Evolutionary conservation across 192 early-diverging fungal species (phyloP), one percentile per base, ranked within the genome.

Genomic region (Coemansia sp.): DNA sequence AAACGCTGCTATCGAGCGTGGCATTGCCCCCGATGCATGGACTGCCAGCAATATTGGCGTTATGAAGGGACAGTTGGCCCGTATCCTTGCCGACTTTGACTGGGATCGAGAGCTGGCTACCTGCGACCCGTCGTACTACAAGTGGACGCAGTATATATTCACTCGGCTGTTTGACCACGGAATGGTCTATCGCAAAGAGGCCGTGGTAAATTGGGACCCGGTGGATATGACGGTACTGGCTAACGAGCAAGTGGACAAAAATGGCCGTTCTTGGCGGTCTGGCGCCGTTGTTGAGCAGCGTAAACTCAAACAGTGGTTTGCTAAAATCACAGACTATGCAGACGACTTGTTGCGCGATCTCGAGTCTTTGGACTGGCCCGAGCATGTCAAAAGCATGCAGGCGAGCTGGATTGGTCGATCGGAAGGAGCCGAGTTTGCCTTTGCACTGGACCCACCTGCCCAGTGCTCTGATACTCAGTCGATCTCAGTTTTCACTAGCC

Each of bases 131-230:
- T 80, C 84, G 0, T 98, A 97, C 73, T 98, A 97, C 80, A 86
- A 81, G 60, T 97, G 95, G 95, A 97, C 96, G n/a, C 96, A 98
- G 69, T 84, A 88, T 60, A 79, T 97, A 28, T 98, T 98, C 67
- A 74, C 95, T 44, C 77, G 89, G 72, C 65, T 98, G 66, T 87
- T 89, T 66, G 84, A 88, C 64, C 87, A 89, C 37, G 92, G 89
- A 14, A 77, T 97, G 46, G 91, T 92, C 6, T 95, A 98, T 73
- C 91, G 91, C 69, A 95, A 94, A 66, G 91, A 94, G 55, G 92
- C 93, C 1, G 65, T 92, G 26, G 95, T 98, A 6, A 98, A 98
- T 82, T 98, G 96, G 96, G 96, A 98, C 80, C 96, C 96, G 1
- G 81, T 98, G 2, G 95, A 98, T 70, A 84, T 94, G 66, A 98